Percentiles rank a stretch among this genome's conserved stretches.
Conservation (phyloP, 73 alveolate genomes). For the Paramecium octaurelia region DNA sequence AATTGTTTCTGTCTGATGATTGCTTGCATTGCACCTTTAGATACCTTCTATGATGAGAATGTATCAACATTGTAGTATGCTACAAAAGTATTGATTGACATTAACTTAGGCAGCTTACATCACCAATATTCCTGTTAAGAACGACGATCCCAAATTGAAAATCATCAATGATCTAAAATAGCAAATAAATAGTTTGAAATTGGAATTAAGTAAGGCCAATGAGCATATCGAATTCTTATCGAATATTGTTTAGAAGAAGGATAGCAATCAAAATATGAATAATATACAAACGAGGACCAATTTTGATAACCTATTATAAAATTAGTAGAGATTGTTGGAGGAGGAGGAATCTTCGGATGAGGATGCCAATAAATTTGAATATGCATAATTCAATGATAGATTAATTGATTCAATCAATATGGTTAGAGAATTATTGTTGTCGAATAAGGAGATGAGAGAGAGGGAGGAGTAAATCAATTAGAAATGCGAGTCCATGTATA, state of each 20-base stretch:
- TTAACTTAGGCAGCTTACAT: constrained; percentile 83
- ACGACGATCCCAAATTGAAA: constrained; percentile 87
- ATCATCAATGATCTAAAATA: constrained; percentile 69
- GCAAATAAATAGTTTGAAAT: not conserved
- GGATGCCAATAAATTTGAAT: not conserved
- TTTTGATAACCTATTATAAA: not conserved
- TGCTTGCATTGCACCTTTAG: constrained; percentile 94
- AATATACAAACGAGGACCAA: not conserved
- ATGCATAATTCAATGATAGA: constrained; percentile 49
- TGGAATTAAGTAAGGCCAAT: constrained; percentile 53
- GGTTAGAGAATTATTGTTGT: constrained; percentile 53
- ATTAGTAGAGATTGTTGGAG: not conserved
- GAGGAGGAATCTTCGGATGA: constrained; percentile 20
- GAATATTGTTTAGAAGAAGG: not conserved
- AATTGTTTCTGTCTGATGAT: constrained; percentile 92
- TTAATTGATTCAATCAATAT: constrained; percentile 60
- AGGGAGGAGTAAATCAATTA: constrained; percentile 14
- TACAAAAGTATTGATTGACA: constrained; percentile 57
- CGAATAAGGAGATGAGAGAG: constrained; percentile 58
- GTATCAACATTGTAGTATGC: constrained; percentile 94
- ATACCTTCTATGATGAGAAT: constrained; percentile 87
- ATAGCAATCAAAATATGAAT: not conserved
- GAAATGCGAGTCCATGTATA: not conserved
- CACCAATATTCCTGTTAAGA: constrained; percentile 86
- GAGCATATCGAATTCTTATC: constrained; percentile 51